Evolutionary conservation across 1,284 basidiomycete genomes (phyloP).

Genomic region (Ustilago lituana): DNA sequence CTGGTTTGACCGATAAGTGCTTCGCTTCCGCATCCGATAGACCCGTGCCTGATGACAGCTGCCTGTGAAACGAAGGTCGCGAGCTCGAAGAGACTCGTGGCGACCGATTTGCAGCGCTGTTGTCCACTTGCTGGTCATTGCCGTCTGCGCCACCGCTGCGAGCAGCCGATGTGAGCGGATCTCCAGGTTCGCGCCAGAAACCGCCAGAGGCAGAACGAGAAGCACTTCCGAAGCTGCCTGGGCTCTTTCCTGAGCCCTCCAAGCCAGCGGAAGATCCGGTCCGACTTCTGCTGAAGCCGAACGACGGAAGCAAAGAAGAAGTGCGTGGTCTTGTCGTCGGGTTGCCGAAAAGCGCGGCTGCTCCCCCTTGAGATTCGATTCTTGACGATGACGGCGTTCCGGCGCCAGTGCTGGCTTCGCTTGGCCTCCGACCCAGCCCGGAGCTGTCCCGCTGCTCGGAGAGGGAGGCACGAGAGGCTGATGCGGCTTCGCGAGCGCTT

Average conservation of each 20-base stretch:
- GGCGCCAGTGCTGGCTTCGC: slow-evolving; percentile 26
- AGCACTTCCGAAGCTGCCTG: slow-evolving; percentile 24
- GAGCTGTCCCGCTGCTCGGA: slow-evolving; percentile 16
- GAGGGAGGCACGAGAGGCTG: slow-evolving; percentile 1
- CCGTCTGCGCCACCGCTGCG: slow-evolving; percentile 5
- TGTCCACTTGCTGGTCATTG: slow-evolving; percentile 6
- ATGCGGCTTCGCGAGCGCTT: not conserved
- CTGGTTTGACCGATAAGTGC: slow-evolving; percentile 14
- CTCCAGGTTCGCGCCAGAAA: slow-evolving; percentile 22
- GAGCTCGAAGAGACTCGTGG: slow-evolving; percentile 33
- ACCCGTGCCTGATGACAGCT: slow-evolving; percentile 21
- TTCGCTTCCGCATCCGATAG: slow-evolving; percentile 20
- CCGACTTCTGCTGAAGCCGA: slow-evolving; percentile 44
- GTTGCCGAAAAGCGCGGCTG: slow-evolving; percentile 51
- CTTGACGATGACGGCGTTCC: slow-evolving; percentile 35
- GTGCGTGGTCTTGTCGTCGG: slow-evolving; percentile 41
- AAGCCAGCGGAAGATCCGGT: slow-evolving; percentile 37
- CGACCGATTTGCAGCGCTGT: slow-evolving; percentile 12
- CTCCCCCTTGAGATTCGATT: slow-evolving; percentile 55
- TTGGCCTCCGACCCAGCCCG: slow-evolving; percentile 21
- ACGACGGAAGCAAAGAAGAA: slow-evolving; percentile 53
- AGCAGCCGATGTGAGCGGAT: slow-evolving; percentile 7
- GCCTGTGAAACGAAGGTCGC: slow-evolving; percentile 36
- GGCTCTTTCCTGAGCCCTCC: slow-evolving; percentile 33
- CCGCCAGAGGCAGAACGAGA: slow-evolving; percentile 22